Evolutionary conservation across 2,329 filamentous ascomycete genomes (phyloP).

Genomic region (Cladorrhinum sp.): DNA sequence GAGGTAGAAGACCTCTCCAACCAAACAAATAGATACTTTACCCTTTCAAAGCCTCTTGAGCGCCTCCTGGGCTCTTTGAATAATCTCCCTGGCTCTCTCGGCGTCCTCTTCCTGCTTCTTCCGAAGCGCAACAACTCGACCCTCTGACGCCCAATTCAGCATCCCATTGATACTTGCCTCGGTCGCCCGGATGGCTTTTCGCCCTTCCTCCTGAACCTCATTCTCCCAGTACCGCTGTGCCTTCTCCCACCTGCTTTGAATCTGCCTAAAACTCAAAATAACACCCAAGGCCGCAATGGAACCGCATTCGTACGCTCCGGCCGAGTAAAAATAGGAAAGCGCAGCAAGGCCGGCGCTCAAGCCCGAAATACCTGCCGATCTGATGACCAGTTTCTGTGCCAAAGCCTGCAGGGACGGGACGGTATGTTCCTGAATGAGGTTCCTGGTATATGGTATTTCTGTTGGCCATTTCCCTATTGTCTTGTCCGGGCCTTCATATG

Average conservation of each 20-base stretch:
- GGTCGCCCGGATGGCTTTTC: constrained; percentile 57
- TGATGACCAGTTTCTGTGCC: constrained; percentile 70
- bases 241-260: constrained; percentile 62
- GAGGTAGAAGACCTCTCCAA: too few species aligned
- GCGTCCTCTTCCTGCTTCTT: constrained; percentile 24
- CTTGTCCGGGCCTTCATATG: not conserved
- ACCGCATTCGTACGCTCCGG: constrained; percentile 59
- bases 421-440: constrained; percentile 62
- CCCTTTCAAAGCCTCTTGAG: constrained; percentile 40
- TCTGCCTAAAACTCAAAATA: constrained; percentile 54
- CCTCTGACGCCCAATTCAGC: constrained; percentile 33
- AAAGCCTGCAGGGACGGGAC: constrained; percentile 69
- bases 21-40: not conserved
- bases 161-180: constrained; percentile 52
- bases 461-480: constrained; percentile 60
- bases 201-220: constrained; percentile 64
- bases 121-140: constrained; percentile 19
- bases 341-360: constrained; percentile 54
- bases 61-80: constrained; percentile 49
- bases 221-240: constrained; percentile 61
- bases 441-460: constrained; percentile 69
- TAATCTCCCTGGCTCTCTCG: constrained; percentile 42
- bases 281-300: constrained; percentile 60
- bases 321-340: constrained; percentile 55
- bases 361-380: constrained; percentile 70